Evolutionary conservation across 257 asterid species (phyloP).

Genomic region (Solanum ossicruentum): DNA sequence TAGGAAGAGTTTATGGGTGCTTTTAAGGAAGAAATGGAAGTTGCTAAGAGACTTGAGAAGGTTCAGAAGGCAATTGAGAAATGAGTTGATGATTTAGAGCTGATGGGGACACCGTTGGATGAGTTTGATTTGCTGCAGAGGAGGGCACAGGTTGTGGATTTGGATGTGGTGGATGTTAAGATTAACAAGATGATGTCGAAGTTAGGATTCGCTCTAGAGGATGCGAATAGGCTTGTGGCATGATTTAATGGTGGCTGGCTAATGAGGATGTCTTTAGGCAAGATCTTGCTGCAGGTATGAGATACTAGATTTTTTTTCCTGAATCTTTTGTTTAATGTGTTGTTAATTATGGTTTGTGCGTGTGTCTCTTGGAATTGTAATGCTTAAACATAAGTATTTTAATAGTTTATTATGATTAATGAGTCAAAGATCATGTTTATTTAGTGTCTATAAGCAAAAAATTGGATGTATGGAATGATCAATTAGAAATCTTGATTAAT

Average conservation of each 20-base stretch:
- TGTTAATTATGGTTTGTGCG: background rate
- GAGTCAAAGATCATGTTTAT: background rate
- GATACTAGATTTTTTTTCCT: background rate
- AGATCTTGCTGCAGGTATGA: constrained; percentile 86
- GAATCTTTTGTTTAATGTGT: background rate
- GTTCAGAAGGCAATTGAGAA: constrained; percentile 96
- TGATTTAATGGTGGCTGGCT: constrained; percentile 99
- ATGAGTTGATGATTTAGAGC: constrained; percentile 79
- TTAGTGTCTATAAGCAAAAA: background rate
- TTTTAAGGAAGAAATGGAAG: constrained; percentile 94
- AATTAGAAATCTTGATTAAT: background rate
- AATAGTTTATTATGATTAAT: background rate
- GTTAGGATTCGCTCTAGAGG: constrained; percentile 81
- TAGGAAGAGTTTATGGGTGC: constrained; percentile 86
- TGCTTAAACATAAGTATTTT: background rate
- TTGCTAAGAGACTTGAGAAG: constrained; percentile 69
- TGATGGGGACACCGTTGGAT: constrained; percentile 93
- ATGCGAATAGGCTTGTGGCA: constrained; percentile 86
- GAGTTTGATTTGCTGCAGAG: constrained; percentile 96
- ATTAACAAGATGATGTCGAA: constrained; percentile 87
- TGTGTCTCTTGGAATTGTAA: background rate
- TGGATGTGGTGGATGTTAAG: constrained; percentile 82
- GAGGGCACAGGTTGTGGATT: constrained; percentile 91
- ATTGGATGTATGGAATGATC: background rate
- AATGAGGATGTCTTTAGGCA: constrained; percentile 99